Base-by-base conservation (phyloP, 2,329 filamentous ascomycete species). In the Mycocentrospora acerina region DNA sequence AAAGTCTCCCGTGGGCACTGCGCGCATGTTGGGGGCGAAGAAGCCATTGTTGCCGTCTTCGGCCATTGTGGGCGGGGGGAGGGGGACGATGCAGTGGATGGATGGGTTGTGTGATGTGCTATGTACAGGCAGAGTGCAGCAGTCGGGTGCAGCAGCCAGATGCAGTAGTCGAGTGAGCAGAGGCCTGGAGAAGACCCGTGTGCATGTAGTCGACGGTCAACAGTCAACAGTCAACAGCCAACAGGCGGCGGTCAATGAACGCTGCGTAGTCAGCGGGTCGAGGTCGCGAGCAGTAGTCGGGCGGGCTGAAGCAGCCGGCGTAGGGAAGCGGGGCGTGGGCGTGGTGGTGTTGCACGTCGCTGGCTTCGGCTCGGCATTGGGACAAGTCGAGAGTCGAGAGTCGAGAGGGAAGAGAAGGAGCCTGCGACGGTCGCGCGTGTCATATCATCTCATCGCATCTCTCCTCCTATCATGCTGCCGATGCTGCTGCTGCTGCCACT, bases 1-100 rank as follows among this genome's bases (percentile, higher is more conserved):
- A 41, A 73, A 69, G 33, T 73, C 70, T 53, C 70, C 71, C 22
- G 59, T 57, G 36, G 66, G 65, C 44, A 69, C 64, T 35, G 57
- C 57, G 52, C 66, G 64, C 65, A 69, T 66, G 29, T 68, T 62
- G 10, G 64, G 64, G 53, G 57, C 53, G 48, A 58, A 67, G 37
- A 59, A 57, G 51, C 65, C 66, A 58, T 69, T 67, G 49, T 59
- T 48, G n/a, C 19, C 9, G 19, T 22, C 19, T 32, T 57, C 60
- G 29, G 63, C 53, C 57, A 59, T 60, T 49, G 36, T 49, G 43
- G 34, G 34, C 28, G 44, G 43, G 22, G 42, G 44, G n/a, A n/a
- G n/a, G n/a, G n/a, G n/a, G n/a, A n/a, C n/a, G n/a, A n/a, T n/a
- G n/a, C n/a, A n/a, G n/a, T n/a, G n/a, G n/a, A n/a, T n/a, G n/a